Evolutionary conservation across 441 rosid species (phyloP), one percentile per base, ranked within the genome.

Genomic region (Arabidopsis lyrata): DNA sequence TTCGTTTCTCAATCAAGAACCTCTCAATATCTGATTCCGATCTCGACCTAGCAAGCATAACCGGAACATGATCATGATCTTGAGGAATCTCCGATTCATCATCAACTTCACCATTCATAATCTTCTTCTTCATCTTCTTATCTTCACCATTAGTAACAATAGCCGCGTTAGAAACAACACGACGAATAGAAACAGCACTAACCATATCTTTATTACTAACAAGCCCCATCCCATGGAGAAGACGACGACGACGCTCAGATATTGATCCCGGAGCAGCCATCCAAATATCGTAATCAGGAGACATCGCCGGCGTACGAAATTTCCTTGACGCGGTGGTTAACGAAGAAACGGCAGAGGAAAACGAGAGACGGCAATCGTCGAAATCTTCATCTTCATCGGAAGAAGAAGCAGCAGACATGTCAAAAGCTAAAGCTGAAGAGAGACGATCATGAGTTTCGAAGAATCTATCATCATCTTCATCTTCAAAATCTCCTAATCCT

Each of bases 261-360:
- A 95, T 86, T 11, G 99, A 89, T 6, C 95, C 95, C 0, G 99
- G 99, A 8, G 92, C 88, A 0, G 91, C 77, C 97, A 87, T 89
- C 99, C 99, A 95, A 29, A 92, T 68, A 48, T 90, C 83, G 64
- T 92, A 95, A 27, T 92, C 86, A 1, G 84, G 86, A 0, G 85
- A 73, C 74, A 81, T 81, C 2, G 85, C 73, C 36, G 79, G 66
- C 24, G 69, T 71, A 1, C 81, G 84, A 52, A 69, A 83, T 6
- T 83, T 76, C 5, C 77, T 39, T 4, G 80, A 77, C 13, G 80
- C 78, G 53, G 59, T 56, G n/a, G 86, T 74, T 24, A 95, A 80
- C 20, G 86, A 78, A 20, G 98, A 84, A 1, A 77, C 80, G 65
- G 89, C 54, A 29, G 97, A 85, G 73, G 89, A 75, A 62, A 87